A percentile compares a stretch with the other conserved stretches of the same genome.
These are phyloP conservation scores for Penicillium oxalicum DNA, from an alignment of 2,329 filamentous ascomycete genomes.

Conservation along the genomic window DNA sequence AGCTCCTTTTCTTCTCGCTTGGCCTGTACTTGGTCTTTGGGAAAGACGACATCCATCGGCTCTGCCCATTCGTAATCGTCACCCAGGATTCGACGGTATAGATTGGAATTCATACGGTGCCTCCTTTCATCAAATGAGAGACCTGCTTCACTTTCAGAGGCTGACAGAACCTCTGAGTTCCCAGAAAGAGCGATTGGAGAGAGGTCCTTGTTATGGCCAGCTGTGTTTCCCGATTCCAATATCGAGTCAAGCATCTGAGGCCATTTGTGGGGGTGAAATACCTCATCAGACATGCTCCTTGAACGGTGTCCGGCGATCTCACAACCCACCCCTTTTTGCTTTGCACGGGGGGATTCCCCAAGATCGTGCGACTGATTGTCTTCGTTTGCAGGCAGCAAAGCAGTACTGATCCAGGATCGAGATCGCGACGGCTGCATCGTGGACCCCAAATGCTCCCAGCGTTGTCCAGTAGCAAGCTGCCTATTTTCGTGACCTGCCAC, in stretches of 20 bases:
- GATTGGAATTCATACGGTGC: slow-evolving; percentile 17
- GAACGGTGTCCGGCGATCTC: slow-evolving; percentile 7
- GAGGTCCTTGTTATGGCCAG: background rate
- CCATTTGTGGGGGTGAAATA: slow-evolving; percentile 5
- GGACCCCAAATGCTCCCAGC: slow-evolving; percentile 16
- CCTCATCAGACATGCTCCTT: slow-evolving; percentile 4
- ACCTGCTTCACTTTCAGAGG: slow-evolving; percentile 2
- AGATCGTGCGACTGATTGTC: slow-evolving; percentile 13
- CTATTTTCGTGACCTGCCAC: slow-evolving; percentile 13
- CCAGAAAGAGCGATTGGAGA: background rate
- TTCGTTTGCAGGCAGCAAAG: slow-evolving; percentile 20
- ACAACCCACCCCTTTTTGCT: slow-evolving; percentile 2
- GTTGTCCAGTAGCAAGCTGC: slow-evolving; percentile 15
- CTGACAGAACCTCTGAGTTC: background rate
- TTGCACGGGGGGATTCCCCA: slow-evolving; percentile 1
- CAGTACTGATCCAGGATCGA: slow-evolving; percentile 26
- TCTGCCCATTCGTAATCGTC: slow-evolving; percentile 20
- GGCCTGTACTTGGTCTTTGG: slow-evolving; percentile 4
- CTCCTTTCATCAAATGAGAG: slow-evolving; percentile 17
- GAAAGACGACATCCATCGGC: slow-evolving; percentile 34
- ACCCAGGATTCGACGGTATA: slow-evolving; percentile 22
- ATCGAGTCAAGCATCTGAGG: slow-evolving; percentile 6
- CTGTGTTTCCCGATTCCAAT: background rate
- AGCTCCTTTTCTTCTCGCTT: background rate
- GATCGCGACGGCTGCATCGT: slow-evolving; percentile 17